phyloP scores from a whole-genome alignment of 2,329 filamentous ascomycete species.

The Balansia obtecta region DNA sequence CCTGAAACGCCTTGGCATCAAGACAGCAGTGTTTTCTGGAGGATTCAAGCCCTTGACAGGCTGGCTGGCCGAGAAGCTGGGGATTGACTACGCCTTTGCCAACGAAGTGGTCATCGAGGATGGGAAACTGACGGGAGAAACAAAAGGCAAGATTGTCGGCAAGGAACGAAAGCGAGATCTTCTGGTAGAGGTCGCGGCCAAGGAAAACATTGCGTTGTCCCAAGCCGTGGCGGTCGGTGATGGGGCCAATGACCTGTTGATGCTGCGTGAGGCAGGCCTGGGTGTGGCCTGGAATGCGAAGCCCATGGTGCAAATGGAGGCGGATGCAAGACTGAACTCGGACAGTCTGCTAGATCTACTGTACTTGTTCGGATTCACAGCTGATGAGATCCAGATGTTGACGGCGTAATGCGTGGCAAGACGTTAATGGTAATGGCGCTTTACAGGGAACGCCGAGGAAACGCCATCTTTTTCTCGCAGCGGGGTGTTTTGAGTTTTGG shows the following conservation, averaged over 20 bases:
- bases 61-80: constrained; percentile 71
- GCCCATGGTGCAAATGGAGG: constrained; percentile 67
- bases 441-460: background rate
- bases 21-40: constrained; percentile 81
- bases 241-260: constrained; percentile 70
- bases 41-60: constrained; percentile 82
- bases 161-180: constrained; percentile 63
- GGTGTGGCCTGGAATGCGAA: constrained; percentile 81
- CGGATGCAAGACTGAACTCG: constrained; percentile 59
- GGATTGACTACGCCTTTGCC: constrained; percentile 77
- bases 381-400: constrained; percentile 38
- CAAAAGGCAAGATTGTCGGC: constrained; percentile 61
- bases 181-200: constrained; percentile 55
- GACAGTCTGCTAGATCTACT: constrained; percentile 59
- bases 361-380: constrained; percentile 60
- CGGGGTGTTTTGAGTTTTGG: background rate
- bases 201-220: constrained; percentile 51
- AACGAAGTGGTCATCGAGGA: constrained; percentile 66
- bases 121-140: constrained; percentile 55
- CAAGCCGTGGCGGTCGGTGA: constrained; percentile 68
- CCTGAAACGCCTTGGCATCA: constrained; percentile 68
- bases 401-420: constrained; percentile 2
- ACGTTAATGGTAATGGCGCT: background rate
- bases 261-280: constrained; percentile 64
- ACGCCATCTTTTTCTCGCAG: background rate